phyloP scores from a whole-genome alignment of 176 grass and related monocot genomes.

The Aegilops speltoides region DNA sequence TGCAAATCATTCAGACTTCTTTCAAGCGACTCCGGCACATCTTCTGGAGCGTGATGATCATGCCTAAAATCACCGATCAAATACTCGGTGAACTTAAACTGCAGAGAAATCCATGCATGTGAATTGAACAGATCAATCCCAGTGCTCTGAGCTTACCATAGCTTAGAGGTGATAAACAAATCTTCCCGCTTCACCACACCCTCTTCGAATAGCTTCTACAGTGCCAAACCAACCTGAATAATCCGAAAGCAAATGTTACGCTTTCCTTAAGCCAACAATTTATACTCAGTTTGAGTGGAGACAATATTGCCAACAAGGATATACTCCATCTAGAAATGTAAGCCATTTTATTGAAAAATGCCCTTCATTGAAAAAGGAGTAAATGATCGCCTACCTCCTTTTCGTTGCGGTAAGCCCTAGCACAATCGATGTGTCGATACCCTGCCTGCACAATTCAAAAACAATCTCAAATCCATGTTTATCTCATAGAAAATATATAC shows the following conservation, averaged over 20 bases:
- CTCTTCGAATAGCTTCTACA: constrained; percentile 70
- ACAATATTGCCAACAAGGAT: background rate
- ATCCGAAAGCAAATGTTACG: too few relatives aligned
- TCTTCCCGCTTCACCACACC: constrained; percentile 70
- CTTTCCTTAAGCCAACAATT: too few relatives aligned
- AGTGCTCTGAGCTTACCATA: constrained; percentile 43
- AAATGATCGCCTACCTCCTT: constrained; percentile 56
- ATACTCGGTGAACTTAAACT: too few relatives aligned
- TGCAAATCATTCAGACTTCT: constrained; percentile 61
- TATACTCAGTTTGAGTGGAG: background rate
- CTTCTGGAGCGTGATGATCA: constrained; percentile 57
- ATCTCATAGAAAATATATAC: too few relatives aligned
- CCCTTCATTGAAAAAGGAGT: background rate
- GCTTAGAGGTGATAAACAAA: constrained; percentile 84
- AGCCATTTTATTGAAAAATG: too few relatives aligned
- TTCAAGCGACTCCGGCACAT: constrained; percentile 60
- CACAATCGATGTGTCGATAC: constrained; percentile 85
- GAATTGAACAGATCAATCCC: too few relatives aligned
- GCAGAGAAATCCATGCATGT: too few relatives aligned
- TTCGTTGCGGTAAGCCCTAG: constrained; percentile 59
- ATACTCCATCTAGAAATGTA: too few relatives aligned
- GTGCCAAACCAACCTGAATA: constrained; percentile 54
- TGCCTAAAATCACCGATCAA: constrained; percentile 37
- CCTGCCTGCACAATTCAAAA: constrained; percentile 47
- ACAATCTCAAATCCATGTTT: too few relatives aligned